Evolutionary conservation across 2,329 filamentous ascomycete species (phyloP).

Genomic region (Fusarium sp.): DNA sequence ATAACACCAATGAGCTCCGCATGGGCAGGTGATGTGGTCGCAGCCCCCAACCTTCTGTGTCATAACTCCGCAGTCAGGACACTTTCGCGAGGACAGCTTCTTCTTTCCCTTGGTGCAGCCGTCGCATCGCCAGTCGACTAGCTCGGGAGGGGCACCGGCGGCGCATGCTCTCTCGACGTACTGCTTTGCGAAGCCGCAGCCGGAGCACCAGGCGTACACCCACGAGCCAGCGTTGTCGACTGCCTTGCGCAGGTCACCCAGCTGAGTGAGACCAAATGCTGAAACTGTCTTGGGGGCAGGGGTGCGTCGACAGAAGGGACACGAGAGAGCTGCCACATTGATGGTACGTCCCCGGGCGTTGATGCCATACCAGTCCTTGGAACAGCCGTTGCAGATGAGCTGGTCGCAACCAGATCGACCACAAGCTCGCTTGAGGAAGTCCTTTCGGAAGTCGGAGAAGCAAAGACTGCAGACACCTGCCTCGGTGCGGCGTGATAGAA

Average conservation of each 20-base stretch:
- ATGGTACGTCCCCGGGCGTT: constrained; percentile 55
- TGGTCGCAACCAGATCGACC: constrained; percentile 56
- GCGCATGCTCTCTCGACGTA: constrained; percentile 56
- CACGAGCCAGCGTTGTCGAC: constrained; percentile 52
- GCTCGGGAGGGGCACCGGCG: constrained; percentile 49
- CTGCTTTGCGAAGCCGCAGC: constrained; percentile 53
- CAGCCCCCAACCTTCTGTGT: constrained; percentile 52
- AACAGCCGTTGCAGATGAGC: constrained; percentile 53
- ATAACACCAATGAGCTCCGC: constrained; percentile 53
- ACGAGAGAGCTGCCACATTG: constrained; percentile 57
- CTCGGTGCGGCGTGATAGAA: constrained; percentile 50
- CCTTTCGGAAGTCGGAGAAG: constrained; percentile 51
- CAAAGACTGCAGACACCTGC: constrained; percentile 56
- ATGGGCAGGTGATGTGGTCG: constrained; percentile 52
- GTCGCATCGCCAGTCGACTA: constrained; percentile 54
- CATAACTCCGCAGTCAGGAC: constrained; percentile 49
- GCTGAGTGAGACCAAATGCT: constrained; percentile 49
- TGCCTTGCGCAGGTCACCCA: constrained; percentile 51
- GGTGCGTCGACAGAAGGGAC: constrained; percentile 59
- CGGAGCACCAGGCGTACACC: constrained; percentile 59
- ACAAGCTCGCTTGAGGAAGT: constrained; percentile 52
- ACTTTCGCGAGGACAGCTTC: constrained; percentile 40
- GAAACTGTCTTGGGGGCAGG: constrained; percentile 50
- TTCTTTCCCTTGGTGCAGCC: constrained; percentile 43
- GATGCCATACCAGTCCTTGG: constrained; percentile 56